phyloP scores from a whole-genome alignment of 495 filamentous ascomycete genomes.

The Neurospora sp. region DNA sequence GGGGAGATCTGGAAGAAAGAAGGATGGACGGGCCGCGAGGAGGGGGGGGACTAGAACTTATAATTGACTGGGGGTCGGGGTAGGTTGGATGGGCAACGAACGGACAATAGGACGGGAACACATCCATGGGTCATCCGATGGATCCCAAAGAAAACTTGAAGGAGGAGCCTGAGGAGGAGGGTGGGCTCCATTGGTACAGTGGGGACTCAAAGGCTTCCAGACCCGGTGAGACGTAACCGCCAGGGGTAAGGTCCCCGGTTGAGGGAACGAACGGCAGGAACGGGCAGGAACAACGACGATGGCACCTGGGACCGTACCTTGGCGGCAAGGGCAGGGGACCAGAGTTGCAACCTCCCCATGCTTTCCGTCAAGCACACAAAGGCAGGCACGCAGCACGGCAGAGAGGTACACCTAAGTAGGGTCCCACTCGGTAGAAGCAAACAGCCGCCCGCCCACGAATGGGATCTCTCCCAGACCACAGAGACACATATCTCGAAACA shows the following conservation, averaged over 20 bases:
- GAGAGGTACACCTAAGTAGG: not conserved
- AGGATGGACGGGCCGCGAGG: not conserved
- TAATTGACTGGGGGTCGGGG: not conserved
- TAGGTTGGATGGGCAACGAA: not conserved
- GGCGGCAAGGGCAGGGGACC: not conserved
- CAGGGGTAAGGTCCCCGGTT: not conserved
- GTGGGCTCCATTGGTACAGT: not conserved
- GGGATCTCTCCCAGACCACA: not conserved
- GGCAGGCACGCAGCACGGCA: not conserved
- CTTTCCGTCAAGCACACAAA: not conserved
- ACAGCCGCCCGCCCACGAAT: not conserved
- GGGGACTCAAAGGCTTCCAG: not conserved
- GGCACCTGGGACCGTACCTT: not conserved
- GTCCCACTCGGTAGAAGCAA: not conserved
- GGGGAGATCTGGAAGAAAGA: not conserved
- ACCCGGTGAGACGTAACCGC: not conserved
- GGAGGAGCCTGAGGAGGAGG: conserved; percentile 1
- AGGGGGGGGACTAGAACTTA: not conserved
- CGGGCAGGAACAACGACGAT: not conserved
- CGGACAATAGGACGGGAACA: not conserved
- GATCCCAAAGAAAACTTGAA: not conserved
- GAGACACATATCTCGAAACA: not conserved
- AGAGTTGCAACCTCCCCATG: not conserved
- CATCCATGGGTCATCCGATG: not conserved
- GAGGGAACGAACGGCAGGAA: not conserved